A percentile compares a stretch with the other conserved stretches of the same genome.
These are phyloP conservation scores for Phytophthora pini DNA, from an alignment of 352 stramenopile genomes.

Conservation along the genomic window DNA sequence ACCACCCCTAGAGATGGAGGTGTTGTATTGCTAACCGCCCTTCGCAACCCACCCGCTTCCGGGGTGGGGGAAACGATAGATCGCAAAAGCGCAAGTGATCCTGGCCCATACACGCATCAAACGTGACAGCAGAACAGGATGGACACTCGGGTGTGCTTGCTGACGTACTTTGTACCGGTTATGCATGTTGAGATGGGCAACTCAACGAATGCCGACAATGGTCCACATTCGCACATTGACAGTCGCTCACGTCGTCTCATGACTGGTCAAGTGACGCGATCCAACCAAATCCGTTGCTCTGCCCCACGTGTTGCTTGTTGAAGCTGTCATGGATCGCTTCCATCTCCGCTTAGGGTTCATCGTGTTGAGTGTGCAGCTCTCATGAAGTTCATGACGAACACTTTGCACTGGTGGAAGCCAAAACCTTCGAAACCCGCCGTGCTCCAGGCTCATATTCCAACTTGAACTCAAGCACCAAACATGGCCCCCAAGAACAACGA, in stretches of 20 bases:
- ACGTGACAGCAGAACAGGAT: slow-evolving; percentile 2
- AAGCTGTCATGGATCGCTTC: slow-evolving; percentile 3
- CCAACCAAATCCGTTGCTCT: slow-evolving; percentile 11
- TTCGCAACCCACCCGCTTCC: too few relatives aligned
- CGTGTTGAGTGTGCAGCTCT: slow-evolving; percentile 1
- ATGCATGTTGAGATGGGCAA: slow-evolving; percentile 3
- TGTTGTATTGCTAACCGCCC: too few relatives aligned
- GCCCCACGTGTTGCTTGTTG: slow-evolving; percentile 21
- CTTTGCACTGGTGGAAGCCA: not conserved
- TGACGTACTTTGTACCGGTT: slow-evolving; percentile 1
- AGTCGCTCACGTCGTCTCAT: slow-evolving; percentile 2
- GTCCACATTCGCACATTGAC: slow-evolving; percentile 28
- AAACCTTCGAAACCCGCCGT: not conserved
- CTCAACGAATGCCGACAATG: slow-evolving; percentile 18
- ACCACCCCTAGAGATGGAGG: too few relatives aligned
- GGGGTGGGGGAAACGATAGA: not conserved
- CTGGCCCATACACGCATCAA: slow-evolving; percentile 14
- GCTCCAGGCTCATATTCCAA: slow-evolving; percentile 21
- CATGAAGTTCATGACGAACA: not conserved
- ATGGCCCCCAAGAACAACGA: slow-evolving; percentile 32
- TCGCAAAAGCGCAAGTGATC: not conserved
- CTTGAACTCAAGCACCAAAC: slow-evolving; percentile 11
- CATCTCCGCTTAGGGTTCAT: not conserved
- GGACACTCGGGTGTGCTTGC: slow-evolving; percentile 13
- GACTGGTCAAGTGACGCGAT: slow-evolving; percentile 14